These are phyloP conservation scores for Lophium mytilinum DNA, from an alignment of 495 filamentous ascomycete genomes.

Conservation along the genomic window DNA sequence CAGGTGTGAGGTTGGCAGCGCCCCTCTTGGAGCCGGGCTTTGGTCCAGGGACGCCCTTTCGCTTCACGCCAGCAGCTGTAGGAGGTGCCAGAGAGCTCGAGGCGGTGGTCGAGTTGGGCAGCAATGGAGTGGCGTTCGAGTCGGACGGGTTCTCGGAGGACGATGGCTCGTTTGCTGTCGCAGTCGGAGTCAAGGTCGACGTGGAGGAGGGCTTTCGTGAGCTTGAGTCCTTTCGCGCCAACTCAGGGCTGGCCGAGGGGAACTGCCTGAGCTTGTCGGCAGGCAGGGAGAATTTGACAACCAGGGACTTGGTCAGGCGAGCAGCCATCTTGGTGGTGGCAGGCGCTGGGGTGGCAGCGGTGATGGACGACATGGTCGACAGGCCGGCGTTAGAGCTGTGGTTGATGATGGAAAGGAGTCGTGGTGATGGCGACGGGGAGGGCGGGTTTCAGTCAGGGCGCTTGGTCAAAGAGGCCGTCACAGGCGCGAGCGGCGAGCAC, in stretches of 20 bases:
- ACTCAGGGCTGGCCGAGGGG: conserved; percentile 23
- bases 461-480: neutral
- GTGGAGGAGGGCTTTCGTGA: conserved; percentile 33
- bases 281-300: conserved; percentile 49
- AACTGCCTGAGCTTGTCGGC: conserved; percentile 43
- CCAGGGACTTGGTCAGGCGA: conserved; percentile 38
- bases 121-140: conserved; percentile 44
- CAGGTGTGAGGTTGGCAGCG: conserved; percentile 43
- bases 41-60: conserved; percentile 50
- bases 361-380: neutral
- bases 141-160: conserved; percentile 47
- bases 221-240: conserved; percentile 17
- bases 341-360: neutral
- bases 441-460: neutral
- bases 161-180: conserved; percentile 45
- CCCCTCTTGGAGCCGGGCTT: conserved; percentile 54
- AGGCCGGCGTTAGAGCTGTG: neutral
- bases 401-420: neutral
- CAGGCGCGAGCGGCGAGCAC: too few relatives aligned
- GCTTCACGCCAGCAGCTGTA: conserved; percentile 46
- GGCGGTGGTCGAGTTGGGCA: conserved; percentile 44
- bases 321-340: conserved; percentile 14
- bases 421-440: neutral
- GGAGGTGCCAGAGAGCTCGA: conserved; percentile 44
- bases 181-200: conserved; percentile 38